Base-by-base conservation (phyloP, 768 basidiomycete genomes). In the Neoboletus subvelutipes region DNA sequence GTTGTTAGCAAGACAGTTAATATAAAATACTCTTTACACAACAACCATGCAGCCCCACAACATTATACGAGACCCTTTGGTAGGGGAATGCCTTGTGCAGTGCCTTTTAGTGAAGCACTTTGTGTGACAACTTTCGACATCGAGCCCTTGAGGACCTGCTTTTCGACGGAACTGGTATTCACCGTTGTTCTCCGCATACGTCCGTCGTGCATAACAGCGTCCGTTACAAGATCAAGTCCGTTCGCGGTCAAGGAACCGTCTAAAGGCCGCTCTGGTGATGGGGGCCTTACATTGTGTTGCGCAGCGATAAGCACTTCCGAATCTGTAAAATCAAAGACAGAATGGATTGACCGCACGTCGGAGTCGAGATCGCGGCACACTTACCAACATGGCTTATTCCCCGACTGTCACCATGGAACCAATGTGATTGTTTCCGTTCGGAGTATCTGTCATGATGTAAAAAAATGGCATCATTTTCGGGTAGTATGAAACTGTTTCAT, bases 381-480 rank as follows among this genome's bases (percentile, higher is more conserved):
- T 57, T 63, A 83, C 84, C 80, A 45, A 81, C 77, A 48, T 82
- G 78, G 3, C 85, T 87, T 39, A 80, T 70, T 10, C 84, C 82
- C 45, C 82, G 80, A 41, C 71, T 73, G 57, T 80, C 84, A 10
- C 78, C 76, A 54, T 82, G 76, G 62, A 87, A 86, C 87, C 87
- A 88, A 28, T 56, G 29, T 11, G 79, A 78, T 41, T 72, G 64
- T 34, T 76, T 77, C 59, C 79, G 75, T 57, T 88, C 84, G 1
- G 87, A 88, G 63, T 78, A 86, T 63, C 84, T 83, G 53, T 40
- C n/a, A 42, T 52, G 15, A 40, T 31, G 58, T 48, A 52, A 59
- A 41, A 40, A 18, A 34, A 13, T 20, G 18, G 33, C 28, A 36
- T 47, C 31, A 55, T 52, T 40, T 26, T 26, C 18, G 37, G 5